Evolutionary conservation across 225 moss, liverwort and hornwort genomes (phyloP).

Genomic region (Anthoceros angustus): DNA sequence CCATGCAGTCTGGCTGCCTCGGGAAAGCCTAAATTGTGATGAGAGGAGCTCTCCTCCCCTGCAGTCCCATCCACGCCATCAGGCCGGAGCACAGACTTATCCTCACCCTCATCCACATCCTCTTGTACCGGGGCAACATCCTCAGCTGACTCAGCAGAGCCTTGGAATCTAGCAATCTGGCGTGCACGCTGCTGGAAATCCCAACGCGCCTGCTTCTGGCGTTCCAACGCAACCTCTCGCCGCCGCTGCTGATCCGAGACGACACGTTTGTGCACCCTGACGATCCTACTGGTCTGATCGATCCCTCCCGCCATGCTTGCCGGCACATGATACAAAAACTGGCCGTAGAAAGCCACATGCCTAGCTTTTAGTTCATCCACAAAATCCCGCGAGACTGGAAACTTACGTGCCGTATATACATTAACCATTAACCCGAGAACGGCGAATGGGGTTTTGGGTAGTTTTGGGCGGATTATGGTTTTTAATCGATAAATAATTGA

Average conservation of each 20-base stretch:
- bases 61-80: conserved; percentile 42
- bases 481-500: too few relatives aligned
- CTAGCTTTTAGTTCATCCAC: too few relatives aligned
- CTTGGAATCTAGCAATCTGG: conserved; percentile 50
- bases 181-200: conserved; percentile 83
- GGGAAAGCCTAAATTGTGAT: conserved; percentile 27
- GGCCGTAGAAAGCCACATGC: too few relatives aligned
- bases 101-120: conserved; percentile 15
- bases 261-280: conserved; percentile 65
- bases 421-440: too few relatives aligned
- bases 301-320: too few relatives aligned
- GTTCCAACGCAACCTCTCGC: conserved; percentile 65
- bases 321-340: too few relatives aligned
- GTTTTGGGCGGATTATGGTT: too few relatives aligned
- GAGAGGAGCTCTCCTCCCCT: conserved; percentile 25
- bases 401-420: too few relatives aligned
- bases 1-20: conserved; percentile 74
- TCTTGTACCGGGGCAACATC: conserved; percentile 23
- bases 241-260: conserved; percentile 92
- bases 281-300: not conserved
- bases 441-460: too few relatives aligned
- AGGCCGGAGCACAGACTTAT: conserved; percentile 12
- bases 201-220: conserved; percentile 71
- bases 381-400: too few relatives aligned
- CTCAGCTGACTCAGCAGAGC: conserved; percentile 9